Conservation (phyloP, 2,329 filamentous ascomycete genomes). For the Hortaea werneckii region DNA sequence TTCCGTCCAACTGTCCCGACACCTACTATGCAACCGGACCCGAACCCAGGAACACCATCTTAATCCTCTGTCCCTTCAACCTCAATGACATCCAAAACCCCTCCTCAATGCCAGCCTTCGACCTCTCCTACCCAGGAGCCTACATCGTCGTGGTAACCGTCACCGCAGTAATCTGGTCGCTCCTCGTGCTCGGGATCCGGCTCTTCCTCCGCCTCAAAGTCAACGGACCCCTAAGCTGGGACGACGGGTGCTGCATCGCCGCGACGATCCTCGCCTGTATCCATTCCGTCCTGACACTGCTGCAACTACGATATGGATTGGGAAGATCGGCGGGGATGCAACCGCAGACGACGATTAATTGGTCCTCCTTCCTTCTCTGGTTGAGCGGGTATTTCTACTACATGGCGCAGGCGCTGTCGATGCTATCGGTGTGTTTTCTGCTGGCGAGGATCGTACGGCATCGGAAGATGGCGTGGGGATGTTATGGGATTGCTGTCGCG, state of each 20-base stretch:
- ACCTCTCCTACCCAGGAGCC: constrained; percentile 11
- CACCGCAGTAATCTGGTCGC: constrained; percentile 15
- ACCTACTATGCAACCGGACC: too few species aligned
- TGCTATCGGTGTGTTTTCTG: constrained; percentile 17
- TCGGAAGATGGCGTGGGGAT: constrained; percentile 10
- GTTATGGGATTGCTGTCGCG: constrained; percentile 8
- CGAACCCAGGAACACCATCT: too few species aligned
- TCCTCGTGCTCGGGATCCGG: constrained; percentile 17
- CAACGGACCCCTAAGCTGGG: constrained; percentile 20
- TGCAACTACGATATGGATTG: constrained; percentile 14
- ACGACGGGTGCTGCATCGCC: constrained; percentile 16
- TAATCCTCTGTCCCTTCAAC: too few species aligned
- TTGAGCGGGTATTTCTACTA: constrained; percentile 11
- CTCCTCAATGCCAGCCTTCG: constrained; percentile 11
- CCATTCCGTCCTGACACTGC: constrained; percentile 11
- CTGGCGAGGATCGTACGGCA: constrained; percentile 16
- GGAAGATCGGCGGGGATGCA: constrained; percentile 7
- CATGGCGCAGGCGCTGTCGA: constrained; percentile 10
- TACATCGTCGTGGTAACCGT: constrained; percentile 14
- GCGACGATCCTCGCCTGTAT: constrained; percentile 15
- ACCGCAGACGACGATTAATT: constrained; percentile 1
- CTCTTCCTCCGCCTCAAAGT: constrained; percentile 18
- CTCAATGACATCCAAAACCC: background rate
- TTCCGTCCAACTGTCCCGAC: too few species aligned
- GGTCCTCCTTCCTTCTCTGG: constrained; percentile 11